Base-by-base conservation (phyloP, 169 alveolate genomes). In the Theileria orientalis region DNA sequence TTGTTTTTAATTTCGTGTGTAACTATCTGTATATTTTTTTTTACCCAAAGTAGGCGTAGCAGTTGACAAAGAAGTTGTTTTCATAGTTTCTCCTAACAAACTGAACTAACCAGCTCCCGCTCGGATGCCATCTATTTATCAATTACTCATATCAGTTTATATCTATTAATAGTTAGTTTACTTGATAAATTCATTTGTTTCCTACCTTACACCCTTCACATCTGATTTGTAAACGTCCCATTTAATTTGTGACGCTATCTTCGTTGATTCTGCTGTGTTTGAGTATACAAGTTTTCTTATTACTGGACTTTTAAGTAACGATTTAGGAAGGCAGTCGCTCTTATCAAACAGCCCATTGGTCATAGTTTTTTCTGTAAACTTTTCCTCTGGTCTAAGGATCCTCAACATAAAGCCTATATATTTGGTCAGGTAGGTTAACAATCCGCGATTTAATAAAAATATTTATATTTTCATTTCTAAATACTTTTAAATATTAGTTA, bases 21-120 rank as follows among this genome's bases (percentile, higher is more conserved):
- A 51, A 1, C 3, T 13, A 8, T 25, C 5, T 41, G 6, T 27
- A 51, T 51, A 51, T 23, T 6, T 21, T 51, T 23, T 51, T 51
- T 29, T 83, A 90, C 88, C 94, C 80, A 76, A 92, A 87, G 75
- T 91, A 90, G 40, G 92, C 52, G 40, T 83, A 86, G 64, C 93
- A 87, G 61, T 90, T 87, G 49, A 93, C 96, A 71, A 90, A 92
- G 87, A 92, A 93, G 87, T 92, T 93, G 46, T 90, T 86, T 46
- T 92, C 94, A 76, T 83, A 77, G 73, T 90, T 87, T 51, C 93
- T 73, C 68, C 90, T 71, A 64, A 86, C 68, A 77, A 93, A 93
- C 66, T 87, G 94, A 37, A 93, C 97, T 29, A 92, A 86, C 97
- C 97, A 93, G 37, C 93, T 91, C 14, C 97, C 96, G 54, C 89